Evolutionary conservation across 805 yeast species (phyloP).

Genomic region (Yarrowia porcina): DNA sequence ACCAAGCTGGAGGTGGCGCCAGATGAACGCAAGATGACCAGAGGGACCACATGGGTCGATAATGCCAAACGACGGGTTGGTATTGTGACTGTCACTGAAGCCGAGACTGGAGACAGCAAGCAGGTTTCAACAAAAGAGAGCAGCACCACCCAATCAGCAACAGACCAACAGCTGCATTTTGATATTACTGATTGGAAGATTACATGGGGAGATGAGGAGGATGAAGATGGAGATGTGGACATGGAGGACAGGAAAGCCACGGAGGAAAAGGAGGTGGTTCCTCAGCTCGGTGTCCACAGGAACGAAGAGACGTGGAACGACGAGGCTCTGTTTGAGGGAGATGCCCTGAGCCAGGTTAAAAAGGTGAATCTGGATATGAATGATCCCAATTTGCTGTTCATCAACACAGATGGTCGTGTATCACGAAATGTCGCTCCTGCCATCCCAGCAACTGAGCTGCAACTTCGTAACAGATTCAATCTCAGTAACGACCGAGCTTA

Average conservation of each 20-base stretch:
- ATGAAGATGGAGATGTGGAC: conserved; percentile 33
- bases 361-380: conserved; percentile 67
- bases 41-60: conserved; percentile 27
- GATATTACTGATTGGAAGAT: conserved; percentile 21
- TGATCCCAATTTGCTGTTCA: conserved; percentile 75
- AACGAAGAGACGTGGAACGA: conserved; percentile 40
- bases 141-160: neutral
- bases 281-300: conserved; percentile 1
- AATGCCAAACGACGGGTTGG: neutral
- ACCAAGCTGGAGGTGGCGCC: conserved; percentile 57
- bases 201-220: conserved; percentile 39
- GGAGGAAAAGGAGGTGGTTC: conserved; percentile 30
- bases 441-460: conserved; percentile 41
- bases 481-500: conserved; percentile 87
- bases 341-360: conserved; percentile 34
- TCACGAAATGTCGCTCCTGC: neutral
- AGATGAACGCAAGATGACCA: conserved; percentile 58
- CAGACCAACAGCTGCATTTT: conserved; percentile 13
- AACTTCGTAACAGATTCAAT: conserved; percentile 62
- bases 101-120: neutral
- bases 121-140: neutral
- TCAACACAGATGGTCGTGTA: conserved; percentile 42
- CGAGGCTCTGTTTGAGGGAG: conserved; percentile 73
- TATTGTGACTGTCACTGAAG: neutral
- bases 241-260: conserved; percentile 27